These are phyloP conservation scores for Erigeron canadensis DNA, from an alignment of 129 eudicot species.

Conservation along the genomic window DNA sequence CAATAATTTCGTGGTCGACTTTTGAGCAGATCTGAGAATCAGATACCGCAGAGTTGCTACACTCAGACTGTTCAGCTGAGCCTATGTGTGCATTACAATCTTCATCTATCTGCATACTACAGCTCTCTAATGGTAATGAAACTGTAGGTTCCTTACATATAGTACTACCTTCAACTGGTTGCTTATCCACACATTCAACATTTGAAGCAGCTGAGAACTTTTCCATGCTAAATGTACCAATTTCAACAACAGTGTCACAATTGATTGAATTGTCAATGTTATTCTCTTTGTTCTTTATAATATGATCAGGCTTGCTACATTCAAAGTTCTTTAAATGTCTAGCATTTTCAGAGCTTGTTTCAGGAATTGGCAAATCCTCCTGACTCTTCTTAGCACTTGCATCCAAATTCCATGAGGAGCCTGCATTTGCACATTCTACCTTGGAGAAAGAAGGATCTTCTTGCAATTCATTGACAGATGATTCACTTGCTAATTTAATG, in stretches of 20 bases:
- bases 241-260: constrained; percentile 22
- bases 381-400: constrained; percentile 24
- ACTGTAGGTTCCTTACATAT: constrained; percentile 20
- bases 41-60: background rate
- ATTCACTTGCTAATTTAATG: constrained; percentile 19
- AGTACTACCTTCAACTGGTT: constrained; percentile 21
- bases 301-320: constrained; percentile 25
- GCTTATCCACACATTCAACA: constrained; percentile 29
- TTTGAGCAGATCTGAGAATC: constrained; percentile 3
- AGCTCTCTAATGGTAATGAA: constrained; percentile 21
- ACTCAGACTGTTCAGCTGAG: background rate
- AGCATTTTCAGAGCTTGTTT: constrained; percentile 26
- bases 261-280: constrained; percentile 24
- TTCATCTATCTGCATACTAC: constrained; percentile 25
- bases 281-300: constrained; percentile 18
- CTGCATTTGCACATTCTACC: constrained; percentile 27
- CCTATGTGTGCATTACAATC: background rate
- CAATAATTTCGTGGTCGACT: constrained; percentile 19
- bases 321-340: constrained; percentile 15
- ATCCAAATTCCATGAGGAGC: constrained; percentile 26
- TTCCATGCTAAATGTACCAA: constrained; percentile 14
- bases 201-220: constrained; percentile 24
- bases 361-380: constrained; percentile 31
- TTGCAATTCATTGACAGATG: constrained; percentile 34
- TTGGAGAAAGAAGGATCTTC: constrained; percentile 33